Evolutionary conservation across 805 yeast species (phyloP), one percentile per base, ranked within the genome.

Genomic region (Candida ponderosae): DNA sequence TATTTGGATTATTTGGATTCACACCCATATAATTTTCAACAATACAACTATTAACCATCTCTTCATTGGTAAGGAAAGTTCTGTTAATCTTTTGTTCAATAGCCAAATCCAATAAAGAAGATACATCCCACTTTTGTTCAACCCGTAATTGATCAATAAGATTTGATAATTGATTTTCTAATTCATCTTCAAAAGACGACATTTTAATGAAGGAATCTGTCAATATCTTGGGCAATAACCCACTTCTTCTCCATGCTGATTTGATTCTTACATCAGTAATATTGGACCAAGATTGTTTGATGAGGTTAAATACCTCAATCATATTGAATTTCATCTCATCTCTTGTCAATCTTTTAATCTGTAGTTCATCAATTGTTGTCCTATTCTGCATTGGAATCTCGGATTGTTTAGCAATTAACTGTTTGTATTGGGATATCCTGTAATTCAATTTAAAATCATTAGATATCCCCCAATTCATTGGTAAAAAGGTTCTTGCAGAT

Each of bases 391-490:
- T 41, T 32, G n/a, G n/a, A n/a, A n/a, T n/a, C n/a, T n/a, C n/a
- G n/a, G n/a, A n/a, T 20, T 57, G 56, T 17, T 44, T 53, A 33
- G 56, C 44, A 2, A 63, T 48, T 26, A 66, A 45, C 2, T 59
- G 58, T 29, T 59, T 57, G 43, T 76, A 79, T 43, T 79, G 84
- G 41, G 72, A 76, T 6, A 73, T 59, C 39, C 85, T 65, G 46
- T 72, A 79, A 33, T 72, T 57, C 13, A 76, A 64, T 47, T 75
- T 76, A 50, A 79, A 74, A 46, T 79, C 84, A 40, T 74, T 76
- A 30, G 73, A 63, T 4, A 78, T 72, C 4, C 85, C 85, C 68
- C 78, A 76, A 41, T 68, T 72, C 65, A 76, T 75, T 7, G 84
- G 84, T 26, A 76, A 53, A 47, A 73, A 76, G 6, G 31, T 24